Conservation (phyloP, 164 flowering plant genomes). For the Taxillus chinensis region DNA sequence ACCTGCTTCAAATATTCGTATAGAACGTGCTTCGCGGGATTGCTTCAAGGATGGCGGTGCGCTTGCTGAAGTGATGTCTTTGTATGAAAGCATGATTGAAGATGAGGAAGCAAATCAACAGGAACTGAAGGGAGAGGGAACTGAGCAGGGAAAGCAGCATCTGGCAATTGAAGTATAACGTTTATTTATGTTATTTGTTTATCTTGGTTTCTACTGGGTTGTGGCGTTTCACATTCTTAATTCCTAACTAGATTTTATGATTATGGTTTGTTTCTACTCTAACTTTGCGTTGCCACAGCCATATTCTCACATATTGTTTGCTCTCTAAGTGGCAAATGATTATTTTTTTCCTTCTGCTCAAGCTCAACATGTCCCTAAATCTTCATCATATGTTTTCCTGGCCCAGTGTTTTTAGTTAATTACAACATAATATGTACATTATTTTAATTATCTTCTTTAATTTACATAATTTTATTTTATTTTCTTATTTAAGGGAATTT, state of each 20-base stretch:
- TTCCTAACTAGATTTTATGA: no score
- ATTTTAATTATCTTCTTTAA: no score
- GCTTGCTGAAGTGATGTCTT: conserved; percentile 67
- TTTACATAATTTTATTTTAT: no score
- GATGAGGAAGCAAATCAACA: conserved; percentile 12
- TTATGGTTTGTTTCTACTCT: no score
- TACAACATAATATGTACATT: no score
- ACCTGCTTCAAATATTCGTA: conserved; percentile 71
- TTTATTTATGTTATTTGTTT: neutral
- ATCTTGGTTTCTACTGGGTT: neutral
- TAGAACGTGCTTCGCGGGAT: conserved; percentile 63
- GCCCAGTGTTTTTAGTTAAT: no score
- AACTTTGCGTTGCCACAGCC: no score
- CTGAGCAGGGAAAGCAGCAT: conserved; percentile 11
- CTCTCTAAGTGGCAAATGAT: no score
- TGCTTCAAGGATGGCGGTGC: conserved; percentile 70
- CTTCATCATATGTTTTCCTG: no score
- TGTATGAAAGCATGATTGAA: conserved; percentile 38
- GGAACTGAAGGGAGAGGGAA: conserved; percentile 11
- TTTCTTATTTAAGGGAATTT: conserved; percentile 40
- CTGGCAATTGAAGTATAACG: conserved; percentile 44
- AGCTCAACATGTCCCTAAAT: no score
- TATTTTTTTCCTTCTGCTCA: no score
- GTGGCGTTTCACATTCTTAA: neutral
- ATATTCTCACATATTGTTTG: no score